Evolutionary conservation across 2,329 filamentous ascomycete species (phyloP).

Genomic region (Dryadomyces quercus-mongolicae): DNA sequence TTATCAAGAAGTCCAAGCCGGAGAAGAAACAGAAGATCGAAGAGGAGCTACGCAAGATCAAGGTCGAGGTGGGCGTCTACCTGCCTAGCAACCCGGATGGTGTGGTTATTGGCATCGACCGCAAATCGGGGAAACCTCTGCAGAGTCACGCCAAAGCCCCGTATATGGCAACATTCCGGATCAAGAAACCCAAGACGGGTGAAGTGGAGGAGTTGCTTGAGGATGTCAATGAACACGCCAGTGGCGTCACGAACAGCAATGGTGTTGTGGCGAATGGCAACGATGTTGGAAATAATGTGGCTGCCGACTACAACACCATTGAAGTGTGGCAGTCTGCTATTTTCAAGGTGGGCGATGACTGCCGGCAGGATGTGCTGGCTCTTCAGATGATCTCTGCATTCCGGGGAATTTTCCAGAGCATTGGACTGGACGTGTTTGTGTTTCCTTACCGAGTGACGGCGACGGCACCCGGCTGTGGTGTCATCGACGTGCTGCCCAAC

Average conservation of each 20-base stretch:
- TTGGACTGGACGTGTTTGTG: slow-evolving; percentile 92
- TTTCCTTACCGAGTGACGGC: slow-evolving; percentile 96
- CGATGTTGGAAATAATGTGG: neutral
- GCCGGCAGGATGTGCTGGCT: slow-evolving; percentile 89
- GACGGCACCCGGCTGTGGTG: slow-evolving; percentile 90
- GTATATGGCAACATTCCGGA: slow-evolving; percentile 98
- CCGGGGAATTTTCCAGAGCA: slow-evolving; percentile 88
- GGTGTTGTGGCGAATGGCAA: slow-evolving; percentile 16
- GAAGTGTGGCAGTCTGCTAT: slow-evolving; percentile 99
- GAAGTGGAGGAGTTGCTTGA: neutral
- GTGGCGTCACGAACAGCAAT: slow-evolving; percentile 6
- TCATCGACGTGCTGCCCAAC: slow-evolving; percentile 96
- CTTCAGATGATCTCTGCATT: slow-evolving; percentile 98
- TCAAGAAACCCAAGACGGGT: slow-evolving; percentile 61
- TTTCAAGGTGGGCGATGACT: slow-evolving; percentile 99
- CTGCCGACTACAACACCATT: slow-evolving; percentile 44
- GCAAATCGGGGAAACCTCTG: slow-evolving; percentile 92
- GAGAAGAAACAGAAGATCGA: slow-evolving; percentile 99
- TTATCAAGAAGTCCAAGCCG: slow-evolving; percentile 81
- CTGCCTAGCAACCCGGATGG: slow-evolving; percentile 94
- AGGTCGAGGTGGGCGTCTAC: slow-evolving; percentile 94
- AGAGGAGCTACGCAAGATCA: slow-evolving; percentile 92
- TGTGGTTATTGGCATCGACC: slow-evolving; percentile 92
- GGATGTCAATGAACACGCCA: slow-evolving; percentile 19
- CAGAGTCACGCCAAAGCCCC: slow-evolving; percentile 98